Evolutionary conservation across 495 filamentous ascomycete genomes (phyloP).

Genomic region (Penicillium antarcticum): DNA sequence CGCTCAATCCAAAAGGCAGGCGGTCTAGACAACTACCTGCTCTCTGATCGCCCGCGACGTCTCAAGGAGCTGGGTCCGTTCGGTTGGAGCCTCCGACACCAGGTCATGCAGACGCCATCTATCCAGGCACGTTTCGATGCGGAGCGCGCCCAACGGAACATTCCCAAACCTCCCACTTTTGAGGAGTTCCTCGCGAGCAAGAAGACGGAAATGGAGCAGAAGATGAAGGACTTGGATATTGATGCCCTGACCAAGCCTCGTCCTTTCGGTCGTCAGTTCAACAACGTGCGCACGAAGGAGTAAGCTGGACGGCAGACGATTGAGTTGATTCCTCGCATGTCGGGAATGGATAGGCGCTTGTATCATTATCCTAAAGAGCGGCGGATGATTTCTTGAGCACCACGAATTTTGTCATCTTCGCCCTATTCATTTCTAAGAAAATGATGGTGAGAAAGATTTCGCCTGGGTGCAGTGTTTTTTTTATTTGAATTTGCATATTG

Average conservation of each 20-base stretch:
- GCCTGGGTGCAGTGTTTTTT: slow-evolving; percentile 15
- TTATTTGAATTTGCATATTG: slow-evolving; percentile 23
- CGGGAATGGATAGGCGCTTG: slow-evolving; percentile 23
- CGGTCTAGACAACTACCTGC: slow-evolving; percentile 85
- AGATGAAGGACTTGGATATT: slow-evolving; percentile 38
- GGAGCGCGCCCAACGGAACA: slow-evolving; percentile 51
- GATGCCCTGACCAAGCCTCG: slow-evolving; percentile 34
- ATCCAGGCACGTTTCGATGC: slow-evolving; percentile 56
- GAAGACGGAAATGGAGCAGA: slow-evolving; percentile 30
- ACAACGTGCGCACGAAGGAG: slow-evolving; percentile 22
- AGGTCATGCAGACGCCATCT: slow-evolving; percentile 69
- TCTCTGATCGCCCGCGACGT: slow-evolving; percentile 67
- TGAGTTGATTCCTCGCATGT: slow-evolving; percentile 3
- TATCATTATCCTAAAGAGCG: slow-evolving; percentile 28
- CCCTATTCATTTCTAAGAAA: neutral
- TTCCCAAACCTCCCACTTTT: slow-evolving; percentile 40
- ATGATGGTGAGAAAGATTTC: slow-evolving; percentile 6
- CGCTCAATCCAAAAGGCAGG: slow-evolving; percentile 84
- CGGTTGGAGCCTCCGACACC: slow-evolving; percentile 85
- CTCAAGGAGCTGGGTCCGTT: slow-evolving; percentile 81
- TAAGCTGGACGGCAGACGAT: neutral
- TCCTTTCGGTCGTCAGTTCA: slow-evolving; percentile 16
- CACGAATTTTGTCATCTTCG: slow-evolving; percentile 9
- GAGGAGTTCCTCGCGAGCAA: slow-evolving; percentile 40
- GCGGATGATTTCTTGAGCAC: slow-evolving; percentile 14